Evolutionary conservation across 2,329 filamentous ascomycete species (phyloP), one percentile per base, ranked within the genome.

Genomic region (Dactylella cylindrospora): DNA sequence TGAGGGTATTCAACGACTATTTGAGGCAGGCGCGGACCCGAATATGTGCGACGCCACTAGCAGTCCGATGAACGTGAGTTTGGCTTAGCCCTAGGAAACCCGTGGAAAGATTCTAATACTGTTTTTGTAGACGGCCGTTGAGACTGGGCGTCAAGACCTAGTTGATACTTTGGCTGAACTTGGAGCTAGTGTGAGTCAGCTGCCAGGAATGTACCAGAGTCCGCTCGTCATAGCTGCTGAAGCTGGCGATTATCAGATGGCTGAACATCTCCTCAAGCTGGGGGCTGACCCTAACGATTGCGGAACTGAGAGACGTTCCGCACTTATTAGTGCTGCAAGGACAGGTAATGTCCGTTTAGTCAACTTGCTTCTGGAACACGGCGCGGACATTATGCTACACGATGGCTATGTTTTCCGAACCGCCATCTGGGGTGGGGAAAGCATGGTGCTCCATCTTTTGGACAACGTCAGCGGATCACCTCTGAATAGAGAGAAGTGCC

Each of bases 271-370:
- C 13, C 19, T 60, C 7, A 17, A 33, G 19, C 25, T 52, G 31
- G 39, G 53, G 15, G 54, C 54, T n/a, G 46, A 60, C n/a, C 54
- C 54, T 2, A 60, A 60, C 19, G 29, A 38, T 8, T 36, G 44
- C 20, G 31, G 15, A 8, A 10, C 25, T 2, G 15, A 10, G 9
- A 8, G 22, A 8, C 10, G 9, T 15, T 52, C 46, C 32, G 22
- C 45, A 2, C 32, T 51, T 6, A 13, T 26, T 2, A 9, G 8
- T 3, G 54, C 54, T 1, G 40, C 41, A 12, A 26, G 9, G 4
- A 25, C 31, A 3, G 25, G 46, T 9, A 36, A 35, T n/a, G n/a
- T 61, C 5, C 29, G 44, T 5, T 9, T 49, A 3, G 6, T 53
- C 1, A 33, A 61, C 12, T 20, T 53, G 1, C 29, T 61, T 2